Conservation (phyloP, 2,329 filamentous ascomycete species). For the Cercospora janseana region DNA sequence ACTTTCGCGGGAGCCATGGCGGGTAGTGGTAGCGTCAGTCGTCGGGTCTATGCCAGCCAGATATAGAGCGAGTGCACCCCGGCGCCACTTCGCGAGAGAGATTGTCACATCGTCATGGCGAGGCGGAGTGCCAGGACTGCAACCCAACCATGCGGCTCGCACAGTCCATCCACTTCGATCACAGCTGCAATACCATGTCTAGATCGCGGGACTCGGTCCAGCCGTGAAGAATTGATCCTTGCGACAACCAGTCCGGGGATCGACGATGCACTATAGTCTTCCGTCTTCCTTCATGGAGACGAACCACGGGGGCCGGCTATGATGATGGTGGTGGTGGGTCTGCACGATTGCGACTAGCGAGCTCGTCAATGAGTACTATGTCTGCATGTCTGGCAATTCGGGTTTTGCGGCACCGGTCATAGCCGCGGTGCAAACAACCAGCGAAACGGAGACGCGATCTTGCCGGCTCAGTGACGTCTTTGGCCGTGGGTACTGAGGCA, state of each 20-base stretch:
- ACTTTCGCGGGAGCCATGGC: slow-evolving; percentile 32
- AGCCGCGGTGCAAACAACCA: slow-evolving; percentile 3
- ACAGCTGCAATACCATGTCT: slow-evolving; percentile 5
- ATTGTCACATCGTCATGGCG: slow-evolving; percentile 7
- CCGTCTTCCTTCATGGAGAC: neutral
- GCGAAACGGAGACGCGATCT: neutral
- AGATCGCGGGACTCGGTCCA: slow-evolving; percentile 6
- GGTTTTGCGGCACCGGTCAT: neutral
- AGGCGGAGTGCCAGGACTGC: slow-evolving; percentile 11
- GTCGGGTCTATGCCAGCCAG: neutral
- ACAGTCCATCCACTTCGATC: slow-evolving; percentile 10
- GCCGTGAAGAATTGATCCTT: slow-evolving; percentile 1
- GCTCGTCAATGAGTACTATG: slow-evolving; percentile 1
- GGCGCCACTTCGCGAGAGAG: neutral
- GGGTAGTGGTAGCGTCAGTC: slow-evolving; percentile 1
- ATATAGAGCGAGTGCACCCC: slow-evolving; percentile 1
- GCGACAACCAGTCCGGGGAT: neutral
- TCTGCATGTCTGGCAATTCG: slow-evolving; percentile 2
- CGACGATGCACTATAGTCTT: slow-evolving; percentile 3
- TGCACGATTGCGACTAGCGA: neutral
- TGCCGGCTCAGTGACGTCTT: slow-evolving; percentile 3
- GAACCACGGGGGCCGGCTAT: neutral
- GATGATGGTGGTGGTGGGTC: neutral
- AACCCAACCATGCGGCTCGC: slow-evolving; percentile 8
- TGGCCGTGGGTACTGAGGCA: neutral